Conservation (phyloP, 768 basidiomycete species). For the Termitomyces sp. region DNA sequence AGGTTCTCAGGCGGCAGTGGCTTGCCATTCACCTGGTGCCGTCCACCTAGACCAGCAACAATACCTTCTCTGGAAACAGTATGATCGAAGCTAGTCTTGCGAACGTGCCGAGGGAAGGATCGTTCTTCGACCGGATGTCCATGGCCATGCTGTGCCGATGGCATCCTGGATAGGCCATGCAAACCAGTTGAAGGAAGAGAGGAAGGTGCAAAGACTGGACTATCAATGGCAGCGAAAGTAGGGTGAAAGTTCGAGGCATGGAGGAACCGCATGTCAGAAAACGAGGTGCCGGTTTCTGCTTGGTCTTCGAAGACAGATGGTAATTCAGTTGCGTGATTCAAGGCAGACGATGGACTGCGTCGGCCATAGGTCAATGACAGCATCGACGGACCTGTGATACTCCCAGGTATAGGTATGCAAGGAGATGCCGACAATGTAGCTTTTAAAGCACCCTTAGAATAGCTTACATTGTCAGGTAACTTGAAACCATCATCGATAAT, state of each 20-base stretch:
- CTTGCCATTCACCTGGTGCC: slow-evolving; percentile 80
- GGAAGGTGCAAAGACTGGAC: slow-evolving; percentile 56
- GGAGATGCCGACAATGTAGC: slow-evolving; percentile 19
- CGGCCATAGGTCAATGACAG: slow-evolving; percentile 34
- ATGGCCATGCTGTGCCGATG: slow-evolving; percentile 34
- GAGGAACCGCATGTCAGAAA: slow-evolving; percentile 24
- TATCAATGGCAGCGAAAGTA: slow-evolving; percentile 34
- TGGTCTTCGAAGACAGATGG: slow-evolving; percentile 43
- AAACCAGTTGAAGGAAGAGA: slow-evolving; percentile 71
- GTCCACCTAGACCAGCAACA: slow-evolving; percentile 51
- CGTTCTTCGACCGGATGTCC: slow-evolving; percentile 34
- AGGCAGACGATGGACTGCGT: slow-evolving; percentile 38
- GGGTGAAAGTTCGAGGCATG: slow-evolving; percentile 31
- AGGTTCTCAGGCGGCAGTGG: slow-evolving; percentile 61
- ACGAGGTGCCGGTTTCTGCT: slow-evolving; percentile 28
- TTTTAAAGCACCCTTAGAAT: slow-evolving; percentile 15
- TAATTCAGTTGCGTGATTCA: slow-evolving; percentile 33
- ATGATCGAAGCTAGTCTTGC: slow-evolving; percentile 95
- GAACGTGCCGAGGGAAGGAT: slow-evolving; percentile 76
- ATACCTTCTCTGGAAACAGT: slow-evolving; percentile 71
- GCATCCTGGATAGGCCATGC: slow-evolving; percentile 47
- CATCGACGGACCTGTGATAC: slow-evolving; percentile 29
- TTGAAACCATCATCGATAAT: slow-evolving; percentile 20
- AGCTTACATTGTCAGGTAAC: slow-evolving; percentile 21
- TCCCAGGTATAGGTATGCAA: slow-evolving; percentile 34